A percentile compares a stretch with the other conserved stretches of the same genome.
Conservation (phyloP, 352 stramenopile species). For the Phytophthora sp. region DNA sequence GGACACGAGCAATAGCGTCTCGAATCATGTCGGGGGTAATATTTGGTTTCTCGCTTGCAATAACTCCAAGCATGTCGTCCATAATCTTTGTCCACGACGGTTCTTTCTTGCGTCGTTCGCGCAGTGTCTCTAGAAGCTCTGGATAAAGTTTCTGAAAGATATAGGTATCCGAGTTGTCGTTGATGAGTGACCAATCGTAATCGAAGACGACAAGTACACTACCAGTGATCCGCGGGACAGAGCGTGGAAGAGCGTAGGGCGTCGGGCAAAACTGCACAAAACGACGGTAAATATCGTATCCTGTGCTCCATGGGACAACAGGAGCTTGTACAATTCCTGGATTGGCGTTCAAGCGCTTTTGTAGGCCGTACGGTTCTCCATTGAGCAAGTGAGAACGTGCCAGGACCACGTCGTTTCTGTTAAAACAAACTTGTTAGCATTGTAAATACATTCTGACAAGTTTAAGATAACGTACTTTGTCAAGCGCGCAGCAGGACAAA, state of each 20-base stretch:
- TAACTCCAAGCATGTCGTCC: constrained; percentile 61
- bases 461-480: constrained; percentile 54
- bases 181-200: constrained; percentile 86
- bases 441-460: not conserved
- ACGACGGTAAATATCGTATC: constrained; percentile 50
- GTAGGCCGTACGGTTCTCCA: constrained; percentile 41
- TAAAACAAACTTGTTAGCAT: constrained; percentile 3
- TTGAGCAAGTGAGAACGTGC: constrained; percentile 40
- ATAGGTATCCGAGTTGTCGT: constrained; percentile 85
- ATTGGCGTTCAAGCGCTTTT: constrained; percentile 41
- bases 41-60: constrained; percentile 46
- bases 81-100: constrained; percentile 71
- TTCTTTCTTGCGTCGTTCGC: constrained; percentile 21
- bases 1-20: constrained; percentile 52
- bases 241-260: constrained; percentile 10
- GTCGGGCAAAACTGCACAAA: constrained; percentile 39
- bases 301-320: constrained; percentile 57
- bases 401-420: constrained; percentile 59
- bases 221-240: constrained; percentile 3
- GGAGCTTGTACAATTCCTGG: constrained; percentile 36
- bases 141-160: constrained; percentile 75
- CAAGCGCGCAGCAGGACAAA: constrained; percentile 56
- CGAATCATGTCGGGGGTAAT: constrained; percentile 45
- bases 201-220: constrained; percentile 76
- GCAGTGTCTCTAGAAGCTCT: constrained; percentile 51